phyloP scores from a whole-genome alignment of 306 rosid species.

The Parietaria judaica region DNA sequence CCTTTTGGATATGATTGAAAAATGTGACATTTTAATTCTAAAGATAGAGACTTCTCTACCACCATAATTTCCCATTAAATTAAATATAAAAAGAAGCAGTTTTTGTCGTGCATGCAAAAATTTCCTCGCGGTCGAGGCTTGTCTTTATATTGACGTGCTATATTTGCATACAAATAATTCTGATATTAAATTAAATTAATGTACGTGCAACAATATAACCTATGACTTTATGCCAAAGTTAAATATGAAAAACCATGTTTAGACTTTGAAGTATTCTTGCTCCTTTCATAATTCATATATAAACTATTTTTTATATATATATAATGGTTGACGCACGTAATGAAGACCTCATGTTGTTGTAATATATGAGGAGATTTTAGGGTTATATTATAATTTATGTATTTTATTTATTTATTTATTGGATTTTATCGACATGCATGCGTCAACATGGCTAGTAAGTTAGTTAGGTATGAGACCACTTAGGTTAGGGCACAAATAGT shows the following conservation, averaged over 20 bases:
- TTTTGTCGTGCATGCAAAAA: neutral
- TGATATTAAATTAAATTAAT: neutral
- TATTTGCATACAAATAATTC: neutral
- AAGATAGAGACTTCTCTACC: neutral
- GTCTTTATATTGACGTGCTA: too few relatives aligned
- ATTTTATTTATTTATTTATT: neutral
- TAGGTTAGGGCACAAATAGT: neutral
- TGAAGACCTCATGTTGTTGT: constrained; percentile 2
- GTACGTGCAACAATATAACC: neutral
- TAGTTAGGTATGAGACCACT: neutral
- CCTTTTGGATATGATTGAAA: constrained; percentile 1
- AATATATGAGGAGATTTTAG: neutral
- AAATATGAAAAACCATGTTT: neutral
- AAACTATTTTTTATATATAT: neutral
- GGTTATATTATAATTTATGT: neutral
- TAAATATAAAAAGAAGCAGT: neutral
- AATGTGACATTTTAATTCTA: neutral
- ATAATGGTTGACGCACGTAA: neutral
- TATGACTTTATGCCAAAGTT: neutral
- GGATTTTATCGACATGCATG: neutral
- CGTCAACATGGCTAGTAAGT: neutral
- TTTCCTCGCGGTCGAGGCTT: too few relatives aligned
- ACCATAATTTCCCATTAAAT: neutral
- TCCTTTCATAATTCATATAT: neutral
- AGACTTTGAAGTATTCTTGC: too few relatives aligned